Percentiles rank a stretch among this genome's conserved stretches.
Conservation (phyloP, 2,329 filamentous ascomycete species). For the Mollisia scopiformis region DNA sequence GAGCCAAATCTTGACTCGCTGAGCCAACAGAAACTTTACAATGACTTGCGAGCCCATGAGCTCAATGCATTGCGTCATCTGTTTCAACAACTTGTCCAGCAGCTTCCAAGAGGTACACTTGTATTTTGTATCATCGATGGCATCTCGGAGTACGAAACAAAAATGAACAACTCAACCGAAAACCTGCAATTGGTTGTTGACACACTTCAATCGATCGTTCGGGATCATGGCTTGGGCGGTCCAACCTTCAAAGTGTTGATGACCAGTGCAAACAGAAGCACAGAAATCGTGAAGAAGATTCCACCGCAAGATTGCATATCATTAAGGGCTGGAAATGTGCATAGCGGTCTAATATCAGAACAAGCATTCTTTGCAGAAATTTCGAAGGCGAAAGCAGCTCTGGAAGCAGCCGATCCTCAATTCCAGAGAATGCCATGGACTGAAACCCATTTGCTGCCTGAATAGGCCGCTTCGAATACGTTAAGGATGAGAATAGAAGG, state of each 20-base stretch:
- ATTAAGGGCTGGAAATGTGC: neutral
- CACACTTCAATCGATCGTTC: neutral
- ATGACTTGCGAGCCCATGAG: neutral
- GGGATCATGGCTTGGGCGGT: neutral
- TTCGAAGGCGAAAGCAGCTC: neutral
- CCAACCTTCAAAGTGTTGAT: neutral
- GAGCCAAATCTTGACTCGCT: neutral
- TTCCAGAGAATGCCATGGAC: neutral
- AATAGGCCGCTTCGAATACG: neutral
- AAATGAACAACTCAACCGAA: neutral
- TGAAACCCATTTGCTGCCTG: neutral
- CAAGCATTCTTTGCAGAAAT: neutral
- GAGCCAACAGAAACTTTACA: neutral
- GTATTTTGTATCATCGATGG: neutral
- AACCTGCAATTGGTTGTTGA: neutral
- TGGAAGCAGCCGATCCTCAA: neutral
- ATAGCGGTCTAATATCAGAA: neutral
- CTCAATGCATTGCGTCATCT: neutral
- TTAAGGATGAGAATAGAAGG: neutral
- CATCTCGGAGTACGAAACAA: neutral
- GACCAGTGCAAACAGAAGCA: neutral
- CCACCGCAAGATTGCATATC: neutral
- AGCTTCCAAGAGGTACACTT: neutral
- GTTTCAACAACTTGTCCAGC: neutral
- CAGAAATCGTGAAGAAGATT: neutral